These are phyloP conservation scores for Ambrosiella beaveri DNA, from an alignment of 2,329 filamentous ascomycete genomes.

Conservation along the genomic window DNA sequence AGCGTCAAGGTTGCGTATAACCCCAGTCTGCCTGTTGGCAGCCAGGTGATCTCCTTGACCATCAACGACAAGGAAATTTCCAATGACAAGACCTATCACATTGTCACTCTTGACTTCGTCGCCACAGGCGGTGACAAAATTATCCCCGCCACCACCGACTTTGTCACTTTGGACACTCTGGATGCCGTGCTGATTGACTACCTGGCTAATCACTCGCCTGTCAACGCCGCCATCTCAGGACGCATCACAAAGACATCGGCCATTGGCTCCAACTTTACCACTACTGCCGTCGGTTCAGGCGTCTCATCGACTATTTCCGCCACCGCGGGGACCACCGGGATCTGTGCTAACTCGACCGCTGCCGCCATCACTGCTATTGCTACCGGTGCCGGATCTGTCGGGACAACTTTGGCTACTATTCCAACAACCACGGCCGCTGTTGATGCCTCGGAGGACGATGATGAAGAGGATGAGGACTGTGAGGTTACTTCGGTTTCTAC, in stretches of 20 bases:
- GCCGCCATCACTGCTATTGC: not conserved
- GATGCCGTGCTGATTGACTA: slow-evolving; percentile 37
- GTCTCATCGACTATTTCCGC: not conserved
- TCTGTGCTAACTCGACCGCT: not conserved
- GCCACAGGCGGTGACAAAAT: slow-evolving; percentile 48
- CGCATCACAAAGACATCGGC: slow-evolving; percentile 20
- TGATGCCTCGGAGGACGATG: not conserved
- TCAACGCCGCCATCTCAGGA: slow-evolving; percentile 32
- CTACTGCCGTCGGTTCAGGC: not conserved
- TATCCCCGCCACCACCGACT: slow-evolving; percentile 19
- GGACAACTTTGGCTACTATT: not conserved
- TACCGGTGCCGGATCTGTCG: not conserved
- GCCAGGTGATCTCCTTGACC: slow-evolving; percentile 33
- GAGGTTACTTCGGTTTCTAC: not conserved
- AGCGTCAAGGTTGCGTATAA: slow-evolving; percentile 42
- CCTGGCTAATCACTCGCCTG: slow-evolving; percentile 29
- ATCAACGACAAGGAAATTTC: slow-evolving; percentile 31
- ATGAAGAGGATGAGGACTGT: not conserved
- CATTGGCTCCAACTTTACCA: not conserved
- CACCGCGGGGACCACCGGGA: not conserved
- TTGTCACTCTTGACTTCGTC: slow-evolving; percentile 47
- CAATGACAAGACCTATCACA: slow-evolving; percentile 28
- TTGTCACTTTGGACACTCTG: slow-evolving; percentile 32
- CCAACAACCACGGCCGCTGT: not conserved
- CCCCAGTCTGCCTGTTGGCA: slow-evolving; percentile 30